A percentile compares a stretch with the other conserved stretches of the same genome.
Evolutionary conservation across 306 rosid species (phyloP).

Genomic region (Vigna angularis): DNA sequence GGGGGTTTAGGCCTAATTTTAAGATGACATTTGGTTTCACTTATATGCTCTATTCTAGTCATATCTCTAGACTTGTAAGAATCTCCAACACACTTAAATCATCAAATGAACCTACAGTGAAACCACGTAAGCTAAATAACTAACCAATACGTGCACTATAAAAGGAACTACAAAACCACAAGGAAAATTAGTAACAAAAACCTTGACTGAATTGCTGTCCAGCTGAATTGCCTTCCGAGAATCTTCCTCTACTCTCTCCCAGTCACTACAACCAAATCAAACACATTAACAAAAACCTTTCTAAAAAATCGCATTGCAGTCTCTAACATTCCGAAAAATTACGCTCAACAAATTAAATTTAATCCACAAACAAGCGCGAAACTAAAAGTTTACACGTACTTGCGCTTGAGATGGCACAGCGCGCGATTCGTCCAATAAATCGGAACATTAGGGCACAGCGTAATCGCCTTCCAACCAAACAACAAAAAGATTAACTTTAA

Average conservation of each 20-base stretch:
- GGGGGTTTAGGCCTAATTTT: too few species aligned
- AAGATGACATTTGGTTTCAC: too few species aligned
- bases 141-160: background rate
- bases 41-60: too few species aligned
- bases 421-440: conserved; percentile 93
- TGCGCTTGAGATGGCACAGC: conserved; percentile 86
- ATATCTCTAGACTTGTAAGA: too few species aligned
- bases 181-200: conserved; percentile 43
- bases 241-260: conserved; percentile 89
- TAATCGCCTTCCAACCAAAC: conserved; percentile 41
- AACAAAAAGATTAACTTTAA: background rate
- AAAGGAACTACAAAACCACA: conserved; percentile 21
- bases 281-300: background rate
- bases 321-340: background rate
- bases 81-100: background rate
- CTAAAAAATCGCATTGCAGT: background rate
- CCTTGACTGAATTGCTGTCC: conserved; percentile 79
- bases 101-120: conserved; percentile 7
- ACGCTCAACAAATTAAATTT: background rate
- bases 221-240: conserved; percentile 83
- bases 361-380: background rate
- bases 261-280: conserved; percentile 66
- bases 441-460: conserved; percentile 84
- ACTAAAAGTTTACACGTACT: conserved; percentile 61
- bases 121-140: conserved; percentile 3